Conservation (phyloP, 1,284 basidiomycete genomes). For the Hemileia vastatrix region DNA sequence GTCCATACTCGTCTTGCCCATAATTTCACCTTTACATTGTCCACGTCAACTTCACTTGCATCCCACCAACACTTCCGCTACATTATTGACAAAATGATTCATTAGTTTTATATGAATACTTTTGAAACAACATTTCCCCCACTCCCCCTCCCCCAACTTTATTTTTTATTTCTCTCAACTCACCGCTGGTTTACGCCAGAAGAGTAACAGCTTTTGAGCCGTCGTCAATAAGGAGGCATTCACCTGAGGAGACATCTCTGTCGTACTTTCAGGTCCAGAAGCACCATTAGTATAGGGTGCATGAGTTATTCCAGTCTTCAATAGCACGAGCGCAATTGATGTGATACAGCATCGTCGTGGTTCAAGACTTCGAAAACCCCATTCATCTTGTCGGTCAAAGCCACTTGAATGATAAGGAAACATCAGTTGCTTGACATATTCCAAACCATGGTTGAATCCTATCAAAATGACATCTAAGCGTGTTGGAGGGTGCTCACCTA, state of each 20-base stretch:
- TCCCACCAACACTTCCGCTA: constrained; percentile 99
- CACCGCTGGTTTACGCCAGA: constrained; percentile 98
- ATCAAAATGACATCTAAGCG: neutral
- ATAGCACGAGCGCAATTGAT: constrained; percentile 88
- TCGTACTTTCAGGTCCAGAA: constrained; percentile 39
- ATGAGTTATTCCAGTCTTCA: constrained; percentile 93
- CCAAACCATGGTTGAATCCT: neutral
- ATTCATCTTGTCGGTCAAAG: constrained; percentile 88
- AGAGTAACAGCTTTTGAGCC: constrained; percentile 90
- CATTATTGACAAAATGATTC: neutral
- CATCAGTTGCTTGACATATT: neutral
- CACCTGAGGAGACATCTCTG: constrained; percentile 53
- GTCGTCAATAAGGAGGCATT: constrained; percentile 91
- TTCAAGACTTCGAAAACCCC: constrained; percentile 93
- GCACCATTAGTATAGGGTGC: constrained; percentile 43
- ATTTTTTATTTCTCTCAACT: too few species aligned
- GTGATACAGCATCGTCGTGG: constrained; percentile 94
- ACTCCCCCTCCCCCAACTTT: too few species aligned
- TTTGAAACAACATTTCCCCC: neutral
- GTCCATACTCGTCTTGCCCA: constrained; percentile 99
- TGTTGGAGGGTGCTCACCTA: constrained; percentile 57
- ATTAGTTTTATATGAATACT: neutral
- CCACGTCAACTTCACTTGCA: constrained; percentile 78
- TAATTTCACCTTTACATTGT: constrained; percentile 61
- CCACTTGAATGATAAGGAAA: constrained; percentile 53